phyloP scores from a whole-genome alignment of 169 alveolate genomes.

The Eimeria acervulina region DNA sequence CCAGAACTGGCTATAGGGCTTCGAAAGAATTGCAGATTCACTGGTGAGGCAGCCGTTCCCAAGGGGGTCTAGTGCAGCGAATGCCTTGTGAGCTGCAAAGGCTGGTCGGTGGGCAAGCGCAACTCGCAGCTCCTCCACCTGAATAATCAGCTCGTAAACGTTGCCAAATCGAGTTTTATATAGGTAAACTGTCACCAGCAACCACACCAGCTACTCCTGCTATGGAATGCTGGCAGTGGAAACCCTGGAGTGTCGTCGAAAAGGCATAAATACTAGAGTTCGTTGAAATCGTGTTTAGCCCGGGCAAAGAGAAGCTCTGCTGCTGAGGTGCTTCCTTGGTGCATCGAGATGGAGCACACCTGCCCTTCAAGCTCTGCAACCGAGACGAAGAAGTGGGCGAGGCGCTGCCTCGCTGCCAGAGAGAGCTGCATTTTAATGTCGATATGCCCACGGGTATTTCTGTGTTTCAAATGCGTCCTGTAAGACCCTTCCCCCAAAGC shows the following conservation, averaged over 20 bases:
- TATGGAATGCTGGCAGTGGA: neutral
- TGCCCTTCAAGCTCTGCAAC: slow-evolving; percentile 71
- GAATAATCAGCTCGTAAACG: slow-evolving; percentile 30
- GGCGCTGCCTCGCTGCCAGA: slow-evolving; percentile 73
- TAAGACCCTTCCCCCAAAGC: neutral
- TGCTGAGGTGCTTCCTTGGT: neutral
- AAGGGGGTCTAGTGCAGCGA: slow-evolving; percentile 38
- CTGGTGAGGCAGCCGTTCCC: slow-evolving; percentile 76
- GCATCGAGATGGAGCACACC: slow-evolving; percentile 56
- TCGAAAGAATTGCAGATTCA: neutral
- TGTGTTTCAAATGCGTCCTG: neutral
- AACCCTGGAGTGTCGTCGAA: neutral
- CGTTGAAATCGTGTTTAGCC: neutral
- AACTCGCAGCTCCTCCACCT: slow-evolving; percentile 72
- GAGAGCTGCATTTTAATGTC: slow-evolving; percentile 55
- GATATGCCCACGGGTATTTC: neutral
- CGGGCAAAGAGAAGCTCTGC: neutral
- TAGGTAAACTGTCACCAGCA: neutral
- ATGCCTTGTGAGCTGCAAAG: slow-evolving; percentile 71
- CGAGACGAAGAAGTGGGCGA: slow-evolving; percentile 69
- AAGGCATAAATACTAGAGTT: neutral
- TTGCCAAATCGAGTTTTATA: neutral
- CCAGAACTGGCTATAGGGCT: neutral
- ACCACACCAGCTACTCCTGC: neutral
- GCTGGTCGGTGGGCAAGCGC: slow-evolving; percentile 72